A percentile compares a stretch with the other conserved stretches of the same genome.
phyloP scores from a whole-genome alignment of 352 stramenopile genomes.

The Phytophthora melonis region DNA sequence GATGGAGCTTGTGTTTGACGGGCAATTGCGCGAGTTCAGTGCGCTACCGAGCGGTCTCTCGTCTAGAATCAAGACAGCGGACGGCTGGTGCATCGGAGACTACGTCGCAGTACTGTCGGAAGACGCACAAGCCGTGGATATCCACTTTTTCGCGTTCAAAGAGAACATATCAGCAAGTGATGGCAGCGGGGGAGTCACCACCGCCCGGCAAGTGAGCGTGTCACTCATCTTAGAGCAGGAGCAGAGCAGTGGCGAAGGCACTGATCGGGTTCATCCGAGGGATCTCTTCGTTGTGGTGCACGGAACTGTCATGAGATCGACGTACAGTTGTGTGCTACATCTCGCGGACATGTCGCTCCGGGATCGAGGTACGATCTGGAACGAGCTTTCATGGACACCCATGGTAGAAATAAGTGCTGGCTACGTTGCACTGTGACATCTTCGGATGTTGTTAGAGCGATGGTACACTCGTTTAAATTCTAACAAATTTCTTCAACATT shows the following conservation, averaged over 20 bases:
- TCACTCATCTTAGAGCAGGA: background rate
- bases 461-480: no score
- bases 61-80: background rate
- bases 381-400: background rate
- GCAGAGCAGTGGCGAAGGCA: background rate
- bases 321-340: background rate
- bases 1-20: conserved; percentile 16
- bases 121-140: background rate
- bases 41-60: conserved; percentile 2
- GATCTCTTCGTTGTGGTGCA: background rate
- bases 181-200: background rate
- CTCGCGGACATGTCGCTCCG: background rate
- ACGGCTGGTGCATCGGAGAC: conserved; percentile 4
- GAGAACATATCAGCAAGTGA: background rate
- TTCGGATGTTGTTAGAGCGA: no score
- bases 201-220: background rate
- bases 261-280: background rate
- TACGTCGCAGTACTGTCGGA: background rate
- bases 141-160: background rate
- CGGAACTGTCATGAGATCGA: background rate
- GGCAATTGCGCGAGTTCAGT: background rate
- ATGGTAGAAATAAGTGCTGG: background rate
- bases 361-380: background rate
- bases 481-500: no score
- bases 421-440: background rate